These are phyloP conservation scores for Hylodesmum podocarpum DNA, from an alignment of 306 rosid species.

Conservation along the genomic window DNA sequence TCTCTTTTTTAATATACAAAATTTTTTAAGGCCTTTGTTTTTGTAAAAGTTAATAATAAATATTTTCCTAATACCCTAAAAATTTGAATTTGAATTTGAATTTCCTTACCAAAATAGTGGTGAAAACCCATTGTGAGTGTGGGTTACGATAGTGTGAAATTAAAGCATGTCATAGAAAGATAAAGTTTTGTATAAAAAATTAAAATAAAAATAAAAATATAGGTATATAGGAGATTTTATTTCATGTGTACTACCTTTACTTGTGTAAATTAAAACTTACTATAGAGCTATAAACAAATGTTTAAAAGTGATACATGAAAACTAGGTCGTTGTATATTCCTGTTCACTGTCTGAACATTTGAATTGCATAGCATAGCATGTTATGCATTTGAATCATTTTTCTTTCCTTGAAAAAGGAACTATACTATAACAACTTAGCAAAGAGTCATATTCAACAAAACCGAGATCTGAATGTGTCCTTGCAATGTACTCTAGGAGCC, in stretches of 20 bases:
- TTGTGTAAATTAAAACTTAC: neutral
- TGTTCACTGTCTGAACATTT: neutral
- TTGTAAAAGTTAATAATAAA: no score
- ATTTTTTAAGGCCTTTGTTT: no score
- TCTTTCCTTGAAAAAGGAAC: neutral
- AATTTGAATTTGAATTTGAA: no score
- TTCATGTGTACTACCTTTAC: neutral
- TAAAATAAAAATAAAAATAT: no score
- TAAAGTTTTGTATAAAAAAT: no score
- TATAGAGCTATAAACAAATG: neutral
- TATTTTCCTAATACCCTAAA: no score
- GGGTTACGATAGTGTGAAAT: no score
- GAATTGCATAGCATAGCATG: neutral
- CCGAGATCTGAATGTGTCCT: neutral
- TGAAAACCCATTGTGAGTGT: no score
- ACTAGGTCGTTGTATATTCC: neutral
- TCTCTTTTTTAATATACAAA: no score
- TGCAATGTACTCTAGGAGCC: neutral
- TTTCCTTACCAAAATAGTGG: no score
- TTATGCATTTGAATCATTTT: neutral
- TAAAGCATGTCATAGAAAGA: no score
- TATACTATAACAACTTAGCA: neutral
- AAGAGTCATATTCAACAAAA: neutral
- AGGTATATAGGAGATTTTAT: no score
- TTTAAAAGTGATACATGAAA: neutral